Percentiles rank a stretch among this genome's conserved stretches.
Conservation (phyloP, 768 basidiomycete species). For the Rhodosporidiobolus sp. region DNA sequence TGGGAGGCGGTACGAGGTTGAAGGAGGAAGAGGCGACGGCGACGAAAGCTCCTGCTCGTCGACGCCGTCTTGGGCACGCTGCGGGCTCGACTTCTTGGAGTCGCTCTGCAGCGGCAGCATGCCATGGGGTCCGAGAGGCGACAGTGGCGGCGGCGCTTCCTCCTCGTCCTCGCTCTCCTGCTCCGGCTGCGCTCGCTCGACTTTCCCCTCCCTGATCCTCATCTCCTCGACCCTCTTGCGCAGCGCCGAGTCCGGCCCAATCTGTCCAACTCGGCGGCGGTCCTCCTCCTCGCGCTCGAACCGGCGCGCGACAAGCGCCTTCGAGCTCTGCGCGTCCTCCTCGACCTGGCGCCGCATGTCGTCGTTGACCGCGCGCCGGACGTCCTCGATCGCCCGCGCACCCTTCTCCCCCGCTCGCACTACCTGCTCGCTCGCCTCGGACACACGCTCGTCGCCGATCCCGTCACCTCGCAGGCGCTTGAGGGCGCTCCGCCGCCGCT, state of each 20-base stretch:
- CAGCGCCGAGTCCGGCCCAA: too few species aligned
- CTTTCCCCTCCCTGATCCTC: neutral
- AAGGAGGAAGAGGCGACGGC: neutral
- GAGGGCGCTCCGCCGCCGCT: neutral
- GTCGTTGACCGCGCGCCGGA: neutral
- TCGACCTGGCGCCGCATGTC: neutral
- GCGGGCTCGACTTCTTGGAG: neutral
- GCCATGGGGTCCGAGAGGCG: neutral
- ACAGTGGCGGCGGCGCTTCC: neutral
- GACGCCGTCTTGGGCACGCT: too few species aligned
- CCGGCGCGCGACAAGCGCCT: neutral
- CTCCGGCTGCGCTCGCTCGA: too few species aligned
- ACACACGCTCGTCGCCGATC: neutral
- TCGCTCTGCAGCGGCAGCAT: neutral
- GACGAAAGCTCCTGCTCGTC: accelerated
- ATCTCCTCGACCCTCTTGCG: neutral
- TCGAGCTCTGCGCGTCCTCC: neutral
- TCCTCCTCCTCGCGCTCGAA: neutral
- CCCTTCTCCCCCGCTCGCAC: neutral
- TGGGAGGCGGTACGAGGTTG: neutral
- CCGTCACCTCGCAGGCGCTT: neutral
- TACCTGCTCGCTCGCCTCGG: neutral
- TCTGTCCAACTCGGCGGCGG: too few species aligned
- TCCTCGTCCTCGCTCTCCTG: too few species aligned
- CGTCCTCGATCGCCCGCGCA: neutral